These are phyloP conservation scores for Trichoderma reesei DNA, from an alignment of 495 filamentous ascomycete species.

Conservation along the genomic window DNA sequence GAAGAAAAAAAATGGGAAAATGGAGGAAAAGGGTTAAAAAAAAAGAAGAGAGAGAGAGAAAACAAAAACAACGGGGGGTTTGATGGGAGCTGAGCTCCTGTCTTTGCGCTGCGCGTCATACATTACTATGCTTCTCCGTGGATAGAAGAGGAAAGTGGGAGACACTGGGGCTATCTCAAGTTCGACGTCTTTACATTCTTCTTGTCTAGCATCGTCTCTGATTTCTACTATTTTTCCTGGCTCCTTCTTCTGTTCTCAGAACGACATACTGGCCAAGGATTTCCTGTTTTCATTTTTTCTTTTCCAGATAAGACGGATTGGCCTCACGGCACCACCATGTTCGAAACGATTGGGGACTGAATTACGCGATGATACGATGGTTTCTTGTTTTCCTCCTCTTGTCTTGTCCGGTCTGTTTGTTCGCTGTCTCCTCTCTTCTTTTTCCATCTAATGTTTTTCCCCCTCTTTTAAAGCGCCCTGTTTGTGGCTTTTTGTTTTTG, in stretches of 20 bases:
- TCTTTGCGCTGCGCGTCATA: no score
- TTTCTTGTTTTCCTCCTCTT: neutral
- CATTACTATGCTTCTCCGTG: no score
- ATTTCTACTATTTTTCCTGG: neutral
- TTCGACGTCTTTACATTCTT: neutral
- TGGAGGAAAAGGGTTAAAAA: no score
- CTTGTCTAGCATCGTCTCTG: neutral
- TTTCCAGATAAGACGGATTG: slow-evolving; percentile 4
- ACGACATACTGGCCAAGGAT: neutral
- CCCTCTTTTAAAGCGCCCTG: neutral
- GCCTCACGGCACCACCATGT: slow-evolving; percentile 3
- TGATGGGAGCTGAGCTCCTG: neutral
- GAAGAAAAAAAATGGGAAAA: no score
- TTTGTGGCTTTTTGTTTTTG: neutral
- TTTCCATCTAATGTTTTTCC: neutral
- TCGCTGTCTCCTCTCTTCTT: neutral
- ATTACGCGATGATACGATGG: neutral
- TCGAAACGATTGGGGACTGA: slow-evolving; percentile 5
- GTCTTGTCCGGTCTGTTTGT: neutral
- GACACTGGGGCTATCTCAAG: neutral
- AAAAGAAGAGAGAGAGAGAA: neutral
- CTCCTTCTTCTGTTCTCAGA: neutral
- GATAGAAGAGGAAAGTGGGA: neutral
- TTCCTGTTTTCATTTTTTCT: neutral
- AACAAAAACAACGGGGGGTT: neutral